Evolutionary conservation across 208 protist genomes (phyloP).

Genomic region (Leishmania gerbilli): DNA sequence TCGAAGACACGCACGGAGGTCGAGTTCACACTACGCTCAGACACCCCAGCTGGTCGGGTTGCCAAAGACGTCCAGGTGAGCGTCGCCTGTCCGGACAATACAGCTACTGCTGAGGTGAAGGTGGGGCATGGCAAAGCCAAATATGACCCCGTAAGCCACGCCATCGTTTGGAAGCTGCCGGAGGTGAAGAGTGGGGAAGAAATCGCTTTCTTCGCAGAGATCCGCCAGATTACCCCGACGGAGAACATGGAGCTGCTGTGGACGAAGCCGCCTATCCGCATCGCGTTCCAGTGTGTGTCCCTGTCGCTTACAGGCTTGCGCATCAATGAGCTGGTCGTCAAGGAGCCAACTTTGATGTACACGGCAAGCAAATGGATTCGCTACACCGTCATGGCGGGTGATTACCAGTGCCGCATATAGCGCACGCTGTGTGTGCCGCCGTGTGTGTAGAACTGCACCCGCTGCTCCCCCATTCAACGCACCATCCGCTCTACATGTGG

Average conservation of each 20-base stretch:
- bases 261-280: slow-evolving; percentile 95
- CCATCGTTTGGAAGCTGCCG: slow-evolving; percentile 93
- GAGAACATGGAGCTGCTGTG: slow-evolving; percentile 77
- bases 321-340: slow-evolving; percentile 94
- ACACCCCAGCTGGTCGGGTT: slow-evolving; percentile 35
- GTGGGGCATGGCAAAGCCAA: slow-evolving; percentile 87
- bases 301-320: slow-evolving; percentile 96
- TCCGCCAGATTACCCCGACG: slow-evolving; percentile 90
- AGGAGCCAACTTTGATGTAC: slow-evolving; percentile 82
- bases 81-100: slow-evolving; percentile 94
- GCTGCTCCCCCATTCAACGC: background rate
- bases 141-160: slow-evolving; percentile 88
- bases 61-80: slow-evolving; percentile 72
- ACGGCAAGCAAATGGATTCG: slow-evolving; percentile 98
- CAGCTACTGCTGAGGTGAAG: slow-evolving; percentile 82
- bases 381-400: slow-evolving; percentile 97
- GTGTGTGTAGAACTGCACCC: background rate
- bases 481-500: background rate
- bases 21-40: slow-evolving; percentile 76
- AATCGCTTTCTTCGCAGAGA: slow-evolving; percentile 87
- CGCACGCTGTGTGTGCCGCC: background rate
- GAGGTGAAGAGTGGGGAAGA: slow-evolving; percentile 82
- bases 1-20: slow-evolving; percentile 92
- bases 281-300: slow-evolving; percentile 95
- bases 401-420: slow-evolving; percentile 96